Evolutionary conservation across 2,329 filamentous ascomycete species (phyloP), one percentile per base, ranked within the genome.

Genomic region (Monosporascus cannonballus): DNA sequence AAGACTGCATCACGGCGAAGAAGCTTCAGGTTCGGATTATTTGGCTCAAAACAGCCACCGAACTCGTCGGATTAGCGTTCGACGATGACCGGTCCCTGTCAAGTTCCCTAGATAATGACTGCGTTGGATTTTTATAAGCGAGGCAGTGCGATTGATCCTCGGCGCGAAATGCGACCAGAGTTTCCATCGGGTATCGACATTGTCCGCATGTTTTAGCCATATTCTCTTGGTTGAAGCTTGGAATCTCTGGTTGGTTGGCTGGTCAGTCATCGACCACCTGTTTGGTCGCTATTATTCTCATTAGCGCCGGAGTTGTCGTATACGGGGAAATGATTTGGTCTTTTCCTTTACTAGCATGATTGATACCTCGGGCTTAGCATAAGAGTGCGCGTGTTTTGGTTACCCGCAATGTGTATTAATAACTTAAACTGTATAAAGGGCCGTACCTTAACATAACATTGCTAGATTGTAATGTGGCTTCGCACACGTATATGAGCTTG

Each of bases 1-100:
- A 66, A 62, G 54, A 54, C 54, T 3, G 60, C 62, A 24, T 50
- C 59, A 25, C 66, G 63, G 30, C 60, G 64, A 38, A 67, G 59
- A 55, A 68, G 65, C 47, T 56, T 64, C 27, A 61, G 62, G 15
- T 64, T 64, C 48, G 54, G 58, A 7, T 54, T 68, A 7, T 68
- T 68, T 57, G 61, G 62, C 22, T 56, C 57, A 44, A 63, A 54
- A 34, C 39, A 49, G 39, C 30, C 55, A 5, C 20, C 53, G 38
- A 48, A 20, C 49, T 3, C 54, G 47, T 48, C 47, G 8, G 20
- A 48, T 36, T 34, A 48, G 46, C 48, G 39, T 36, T 25, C 49
- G 4, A 50, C 44, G 27, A 47, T 50, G 34, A 9, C 50, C n/a
- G 46, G 24, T 14, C 42, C 39, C 14, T 53, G 30, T 47, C 18